Evolutionary conservation across 2,329 filamentous ascomycete genomes (phyloP).

Genomic region (Dothideomycetes sp.): DNA sequence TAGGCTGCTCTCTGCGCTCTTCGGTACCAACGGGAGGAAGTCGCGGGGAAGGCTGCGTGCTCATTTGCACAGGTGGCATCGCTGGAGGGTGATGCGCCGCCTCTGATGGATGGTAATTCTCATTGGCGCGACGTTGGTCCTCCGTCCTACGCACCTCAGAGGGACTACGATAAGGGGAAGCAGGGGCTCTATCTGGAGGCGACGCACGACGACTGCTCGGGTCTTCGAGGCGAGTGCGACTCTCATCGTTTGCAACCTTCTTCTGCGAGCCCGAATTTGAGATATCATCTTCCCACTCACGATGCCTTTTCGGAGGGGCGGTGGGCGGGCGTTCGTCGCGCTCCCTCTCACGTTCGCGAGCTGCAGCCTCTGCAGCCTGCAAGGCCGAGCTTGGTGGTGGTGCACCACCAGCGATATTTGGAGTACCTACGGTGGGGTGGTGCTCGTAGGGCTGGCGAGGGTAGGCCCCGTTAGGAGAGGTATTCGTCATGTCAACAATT

Average conservation of each 20-base stretch:
- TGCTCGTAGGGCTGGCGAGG: slow-evolving; percentile 71
- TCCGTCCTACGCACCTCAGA: slow-evolving; percentile 55
- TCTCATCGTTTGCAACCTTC: slow-evolving; percentile 83
- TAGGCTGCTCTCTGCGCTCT: slow-evolving; percentile 28
- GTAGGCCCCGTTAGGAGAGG: slow-evolving; percentile 85
- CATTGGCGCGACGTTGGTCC: slow-evolving; percentile 56
- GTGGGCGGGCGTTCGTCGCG: slow-evolving; percentile 65
- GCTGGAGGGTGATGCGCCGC: slow-evolving; percentile 74
- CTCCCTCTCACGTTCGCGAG: slow-evolving; percentile 47
- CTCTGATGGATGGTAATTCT: slow-evolving; percentile 84
- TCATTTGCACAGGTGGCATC: slow-evolving; percentile 37
- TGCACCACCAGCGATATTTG: slow-evolving; percentile 57
- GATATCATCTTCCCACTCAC: slow-evolving; percentile 86
- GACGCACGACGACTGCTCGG: slow-evolving; percentile 59
- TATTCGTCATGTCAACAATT: slow-evolving; percentile 64
- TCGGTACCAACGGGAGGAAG: slow-evolving; percentile 40
- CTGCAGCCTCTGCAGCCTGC: slow-evolving; percentile 56
- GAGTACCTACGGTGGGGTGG: slow-evolving; percentile 52
- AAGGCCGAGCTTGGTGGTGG: slow-evolving; percentile 53
- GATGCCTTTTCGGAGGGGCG: slow-evolving; percentile 66
- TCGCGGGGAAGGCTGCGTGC: slow-evolving; percentile 41
- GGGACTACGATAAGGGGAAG: slow-evolving; percentile 69
- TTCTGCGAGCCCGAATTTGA: slow-evolving; percentile 43
- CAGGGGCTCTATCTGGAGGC: slow-evolving; percentile 35
- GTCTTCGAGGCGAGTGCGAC: slow-evolving; percentile 75